phyloP scores from a whole-genome alignment of 768 basidiomycete species.

The Chalciporus pseudorubinellus region DNA sequence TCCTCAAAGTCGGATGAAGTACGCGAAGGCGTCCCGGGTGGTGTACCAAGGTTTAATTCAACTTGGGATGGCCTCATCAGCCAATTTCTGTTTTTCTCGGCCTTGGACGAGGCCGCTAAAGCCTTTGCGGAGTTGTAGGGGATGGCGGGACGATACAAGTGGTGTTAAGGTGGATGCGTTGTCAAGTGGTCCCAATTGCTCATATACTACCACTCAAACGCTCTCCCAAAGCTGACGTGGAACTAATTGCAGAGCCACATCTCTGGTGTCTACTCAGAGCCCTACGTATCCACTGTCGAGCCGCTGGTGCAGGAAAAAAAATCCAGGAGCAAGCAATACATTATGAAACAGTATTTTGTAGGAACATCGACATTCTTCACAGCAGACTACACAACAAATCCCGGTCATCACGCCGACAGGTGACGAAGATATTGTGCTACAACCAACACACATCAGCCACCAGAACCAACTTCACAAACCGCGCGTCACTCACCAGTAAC shows the following conservation, averaged over 20 bases:
- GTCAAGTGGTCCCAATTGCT: not conserved
- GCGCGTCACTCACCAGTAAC: conserved; percentile 58
- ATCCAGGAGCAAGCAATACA: conserved; percentile 5
- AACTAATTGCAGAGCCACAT: not conserved
- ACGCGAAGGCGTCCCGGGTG: conserved; percentile 46
- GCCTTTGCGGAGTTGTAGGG: conserved; percentile 2
- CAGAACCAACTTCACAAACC: not conserved
- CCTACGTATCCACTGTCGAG: too few relatives aligned
- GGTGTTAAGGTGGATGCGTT: not conserved
- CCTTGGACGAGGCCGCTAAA: conserved; percentile 9
- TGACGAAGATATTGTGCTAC: conserved; percentile 50
- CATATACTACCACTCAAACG: too few relatives aligned
- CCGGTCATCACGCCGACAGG: conserved; percentile 21
- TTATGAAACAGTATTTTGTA: conserved; percentile 18
- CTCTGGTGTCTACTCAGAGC: not conserved
- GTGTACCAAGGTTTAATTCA: conserved; percentile 66
- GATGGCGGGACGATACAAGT: not conserved
- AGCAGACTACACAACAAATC: not conserved
- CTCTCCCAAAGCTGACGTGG: not conserved
- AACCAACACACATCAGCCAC: not conserved
- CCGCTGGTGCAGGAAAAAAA: not conserved
- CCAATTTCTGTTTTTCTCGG: conserved; percentile 19
- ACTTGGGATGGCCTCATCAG: conserved; percentile 65
- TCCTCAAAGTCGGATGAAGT: conserved; percentile 73
- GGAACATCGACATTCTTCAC: conserved; percentile 17